Evolutionary conservation across 805 yeast genomes (phyloP), one percentile per base, ranked within the genome.

Genomic region (Candida yuanshanica): DNA sequence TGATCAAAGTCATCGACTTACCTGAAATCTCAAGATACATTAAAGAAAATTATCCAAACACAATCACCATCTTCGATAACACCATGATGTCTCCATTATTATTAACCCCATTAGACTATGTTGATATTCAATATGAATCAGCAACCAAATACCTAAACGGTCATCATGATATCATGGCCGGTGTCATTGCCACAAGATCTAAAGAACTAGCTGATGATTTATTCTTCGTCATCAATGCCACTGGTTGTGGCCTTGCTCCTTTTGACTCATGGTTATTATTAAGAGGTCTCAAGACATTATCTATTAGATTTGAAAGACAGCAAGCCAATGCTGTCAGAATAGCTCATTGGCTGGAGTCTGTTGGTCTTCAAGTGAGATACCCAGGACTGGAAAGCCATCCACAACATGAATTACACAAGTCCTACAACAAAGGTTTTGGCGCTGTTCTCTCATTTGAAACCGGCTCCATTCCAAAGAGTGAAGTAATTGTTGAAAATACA

Each of bases 91-190:
- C 95, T 22, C 97, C 97, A 11, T 63, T 90, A 46, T 71, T 82
- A 55, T 80, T 86, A 80, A 73, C 82, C 20, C 97, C 98, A 5
- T 70, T 90, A 49, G 87, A 85, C 51, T 74, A 84, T 50, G 91
- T 81, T 29, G 97, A 90, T 59, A 85, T 90, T 43, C 95, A 86
- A 43, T 91, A 90, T 61, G 98, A 90, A 60, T 81, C 91, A 11
- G 97, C 95, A 13, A 90, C 98, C 33, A 90, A 90, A 64, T 90
- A 86, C 58, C 69, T 90, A 51, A 84, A 89, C 55, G 96, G 96
- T 7, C 98, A 90, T 61, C 98, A 90, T 63, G 97, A 91, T 61
- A 77, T 90, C 53, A 90, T 90, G 98, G 96, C 96, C 20, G 98
- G 98, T 43, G 79, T 85, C 13, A 68, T 90, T 43, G 95, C 95